Base-by-base conservation (phyloP, 208 protist species). In the Entamoeba nuttalli region DNA sequence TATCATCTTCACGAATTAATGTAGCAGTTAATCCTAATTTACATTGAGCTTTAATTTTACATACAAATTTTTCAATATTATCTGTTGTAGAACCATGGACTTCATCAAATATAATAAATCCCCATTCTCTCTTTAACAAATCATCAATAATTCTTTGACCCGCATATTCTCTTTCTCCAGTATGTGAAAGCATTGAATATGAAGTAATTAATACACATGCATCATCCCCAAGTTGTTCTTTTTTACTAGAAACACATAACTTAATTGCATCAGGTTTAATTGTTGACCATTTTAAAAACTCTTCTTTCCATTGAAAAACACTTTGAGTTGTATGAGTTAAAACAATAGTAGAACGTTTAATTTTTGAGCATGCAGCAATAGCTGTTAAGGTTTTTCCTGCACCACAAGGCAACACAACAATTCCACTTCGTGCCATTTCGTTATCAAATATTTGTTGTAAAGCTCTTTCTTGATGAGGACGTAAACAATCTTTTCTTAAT, bases 321-420 rank as follows among this genome's bases (percentile, higher is more conserved):
- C 98, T 98, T 51, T 99, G n/a, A 11, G 94, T 55, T 14, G 57
- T 93, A 55, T 62, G 98, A 96, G 98, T 99, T 15, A 99, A 96
- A n/a, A 99, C 97, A 0, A 99, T 96, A 11, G 98, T 98, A 19
- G 97, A 97, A 95, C 99, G 98, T 95, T 99, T 98, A 69, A 99
- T 98, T 50, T 98, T 98, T 95, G 97, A 98, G 51, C 98, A 97
- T 2, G 99, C 98, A 95, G 99, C 98, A 51, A 99, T 98, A 48
- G 99, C 99, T 21, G 99, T 98, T 19, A 99, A 97, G 17, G 99
- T 99, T 97, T 99, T 99, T 41, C 99, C 99, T 9, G 99, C 98
- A 48, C 99, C 99, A 97, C 99, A 99, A 5, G 99, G 99, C 7
- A 99, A 97, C 30, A 99, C 98, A 93, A 99, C 98, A 71, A 99